Evolutionary conservation across 495 filamentous ascomycete species (phyloP), one percentile per base, ranked within the genome.

Genomic region (Pseudoneurospora amorphoporcata): DNA sequence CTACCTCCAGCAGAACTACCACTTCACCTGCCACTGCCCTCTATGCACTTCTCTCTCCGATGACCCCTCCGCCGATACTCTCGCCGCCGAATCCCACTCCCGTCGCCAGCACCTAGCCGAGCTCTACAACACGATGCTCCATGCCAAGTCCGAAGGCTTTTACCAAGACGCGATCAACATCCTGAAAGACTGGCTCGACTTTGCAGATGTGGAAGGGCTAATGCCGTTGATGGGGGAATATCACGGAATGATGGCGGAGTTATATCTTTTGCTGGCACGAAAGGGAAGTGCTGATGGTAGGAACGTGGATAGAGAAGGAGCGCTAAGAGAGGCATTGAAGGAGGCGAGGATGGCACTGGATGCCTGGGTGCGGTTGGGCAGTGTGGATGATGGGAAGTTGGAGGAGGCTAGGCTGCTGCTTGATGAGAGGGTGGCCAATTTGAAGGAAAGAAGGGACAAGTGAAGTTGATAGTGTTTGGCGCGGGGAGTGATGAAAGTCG

Each of bases 271-370:
- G 23, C 76, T 77, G 16, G 78, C 75, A 10, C 81, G 83, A 53
- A 72, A 71, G 71, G 72, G 73, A 29, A 83, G 79, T 7, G 12
- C 53, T 3, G 53, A 23, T 5, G 53, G 23, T 14, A 35, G 29
- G 12, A 23, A 61, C 43, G 39, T 53, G 8, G 43, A 53, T 4
- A 75, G 78, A 45, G 72, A 73, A 17, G 70, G 37, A 16, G 80
- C 78, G 45, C 72, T 39, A 37, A 71, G 74, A 69, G 75, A 73
- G 5, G 83, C 80, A 6, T 76, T 75, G 8, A 75, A 78, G 47
- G 82, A 83, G 47, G 81, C 79, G 1, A 73, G 80, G 19, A 79
- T 81, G 78, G 78, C 82, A 17, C 43, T 84, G 45, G 79, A 83
- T 39, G 74, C 75, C 1, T 83, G 81, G 81, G 72, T 75, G 14